phyloP scores from a whole-genome alignment of 2,329 filamentous ascomycete species.

The Cordyceps farinosa region DNA sequence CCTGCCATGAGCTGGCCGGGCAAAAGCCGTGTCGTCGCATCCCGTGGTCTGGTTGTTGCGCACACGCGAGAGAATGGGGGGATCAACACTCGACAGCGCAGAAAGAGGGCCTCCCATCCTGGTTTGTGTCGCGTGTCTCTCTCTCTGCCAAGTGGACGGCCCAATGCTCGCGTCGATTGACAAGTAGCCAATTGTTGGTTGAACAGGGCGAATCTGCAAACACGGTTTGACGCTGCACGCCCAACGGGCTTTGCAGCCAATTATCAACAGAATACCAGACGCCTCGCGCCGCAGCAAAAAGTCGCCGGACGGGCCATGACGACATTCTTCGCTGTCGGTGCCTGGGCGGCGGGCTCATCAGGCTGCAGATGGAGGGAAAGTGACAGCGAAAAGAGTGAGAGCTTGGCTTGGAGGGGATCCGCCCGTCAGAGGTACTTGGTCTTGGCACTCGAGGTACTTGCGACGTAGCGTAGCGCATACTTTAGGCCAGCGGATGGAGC shows the following conservation, averaged over 20 bases:
- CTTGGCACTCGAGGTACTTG: conserved; percentile 15
- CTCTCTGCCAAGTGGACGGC: neutral
- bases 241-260: no score
- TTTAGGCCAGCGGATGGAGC: neutral
- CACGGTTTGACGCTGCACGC: no score
- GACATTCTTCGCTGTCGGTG: neutral
- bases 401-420: neutral
- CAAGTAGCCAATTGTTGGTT: neutral
- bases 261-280: no score
- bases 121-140: conserved; percentile 3
- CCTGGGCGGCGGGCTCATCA: neutral
- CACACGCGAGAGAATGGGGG: neutral
- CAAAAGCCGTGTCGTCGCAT: neutral
- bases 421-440: conserved; percentile 12
- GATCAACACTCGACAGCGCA: neutral
- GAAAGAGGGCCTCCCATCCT: neutral
- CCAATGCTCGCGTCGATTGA: neutral
- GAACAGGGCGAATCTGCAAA: no score
- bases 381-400: neutral
- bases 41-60: neutral
- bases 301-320: neutral
- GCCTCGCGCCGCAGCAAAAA: neutral
- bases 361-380: neutral
- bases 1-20: neutral
- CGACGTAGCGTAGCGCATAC: neutral